phyloP scores from a whole-genome alignment of 2,329 filamentous ascomycete genomes.

The Apiospora malaysiana region DNA sequence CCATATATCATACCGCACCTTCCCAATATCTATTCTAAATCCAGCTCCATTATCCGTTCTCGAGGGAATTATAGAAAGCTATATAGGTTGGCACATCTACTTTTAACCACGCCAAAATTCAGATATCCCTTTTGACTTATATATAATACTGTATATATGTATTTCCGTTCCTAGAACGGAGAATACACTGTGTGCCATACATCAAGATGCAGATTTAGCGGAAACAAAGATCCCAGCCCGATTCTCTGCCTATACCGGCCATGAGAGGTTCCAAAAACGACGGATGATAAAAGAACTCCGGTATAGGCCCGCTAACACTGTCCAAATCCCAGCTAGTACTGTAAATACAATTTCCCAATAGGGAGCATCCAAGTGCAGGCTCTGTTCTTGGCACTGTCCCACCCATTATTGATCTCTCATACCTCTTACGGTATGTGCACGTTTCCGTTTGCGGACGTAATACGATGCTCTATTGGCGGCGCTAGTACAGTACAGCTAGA shows the following conservation, averaged over 20 bases:
- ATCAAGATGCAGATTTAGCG: slow-evolving; percentile 1
- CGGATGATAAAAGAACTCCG: slow-evolving; percentile 9
- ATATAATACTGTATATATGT: background rate
- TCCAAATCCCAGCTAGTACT: background rate
- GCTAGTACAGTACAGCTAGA: background rate
- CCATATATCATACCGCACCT: background rate
- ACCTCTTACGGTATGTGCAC: background rate
- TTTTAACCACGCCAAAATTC: background rate
- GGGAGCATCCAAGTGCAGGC: background rate
- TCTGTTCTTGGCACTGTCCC: background rate
- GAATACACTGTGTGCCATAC: slow-evolving; percentile 1
- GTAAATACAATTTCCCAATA: background rate
- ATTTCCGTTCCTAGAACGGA: background rate
- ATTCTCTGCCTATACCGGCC: background rate
- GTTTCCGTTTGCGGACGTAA: slow-evolving; percentile 7
- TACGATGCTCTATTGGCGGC: background rate
- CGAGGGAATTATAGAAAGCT: background rate
- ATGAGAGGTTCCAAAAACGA: background rate
- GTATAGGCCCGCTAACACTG: slow-evolving; percentile 1
- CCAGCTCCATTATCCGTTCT: background rate
- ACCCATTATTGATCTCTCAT: background rate
- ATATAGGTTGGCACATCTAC: background rate
- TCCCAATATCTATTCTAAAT: slow-evolving; percentile 1
- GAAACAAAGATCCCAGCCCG: background rate
- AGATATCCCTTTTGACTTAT: background rate